Evolutionary conservation across 1,284 basidiomycete species (phyloP).

Genomic region (Xanthoconium separans): DNA sequence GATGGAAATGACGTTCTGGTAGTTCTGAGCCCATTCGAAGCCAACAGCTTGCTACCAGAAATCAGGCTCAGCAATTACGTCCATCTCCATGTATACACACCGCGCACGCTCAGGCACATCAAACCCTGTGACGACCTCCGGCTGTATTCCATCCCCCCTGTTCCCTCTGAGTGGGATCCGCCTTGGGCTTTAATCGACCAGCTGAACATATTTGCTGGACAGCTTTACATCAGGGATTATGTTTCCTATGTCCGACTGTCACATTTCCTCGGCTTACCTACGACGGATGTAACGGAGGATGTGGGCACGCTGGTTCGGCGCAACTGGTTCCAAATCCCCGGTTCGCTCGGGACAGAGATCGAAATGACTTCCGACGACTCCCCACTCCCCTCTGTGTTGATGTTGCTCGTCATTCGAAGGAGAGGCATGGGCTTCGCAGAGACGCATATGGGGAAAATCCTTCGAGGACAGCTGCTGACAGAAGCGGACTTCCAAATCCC

Average conservation of each 20-base stretch:
- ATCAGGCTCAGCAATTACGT: neutral
- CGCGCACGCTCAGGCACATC: neutral
- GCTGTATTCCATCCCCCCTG: neutral
- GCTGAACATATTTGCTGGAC: too few species aligned
- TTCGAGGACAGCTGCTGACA: too few species aligned
- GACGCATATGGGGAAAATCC: too few species aligned
- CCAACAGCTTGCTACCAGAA: neutral
- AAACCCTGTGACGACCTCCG: neutral
- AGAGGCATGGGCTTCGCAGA: too few species aligned
- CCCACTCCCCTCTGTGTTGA: too few species aligned
- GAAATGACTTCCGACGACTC: too few species aligned
- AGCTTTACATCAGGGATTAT: neutral
- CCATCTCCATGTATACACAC: neutral
- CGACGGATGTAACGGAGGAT: neutral
- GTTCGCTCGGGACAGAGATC: neutral
- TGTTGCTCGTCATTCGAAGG: too few species aligned
- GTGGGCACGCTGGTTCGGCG: neutral
- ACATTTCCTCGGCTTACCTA: neutral
- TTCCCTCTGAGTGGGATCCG: neutral
- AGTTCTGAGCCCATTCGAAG: neutral
- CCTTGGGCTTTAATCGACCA: neutral
- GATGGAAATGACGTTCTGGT: neutral
- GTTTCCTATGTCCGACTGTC: neutral
- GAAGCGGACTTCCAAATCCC: too few species aligned
- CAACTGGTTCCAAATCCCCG: neutral